A percentile compares a stretch with the other conserved stretches of the same genome.
Evolutionary conservation across 306 rosid genomes (phyloP).

Genomic region (Inga oerstediana): DNA sequence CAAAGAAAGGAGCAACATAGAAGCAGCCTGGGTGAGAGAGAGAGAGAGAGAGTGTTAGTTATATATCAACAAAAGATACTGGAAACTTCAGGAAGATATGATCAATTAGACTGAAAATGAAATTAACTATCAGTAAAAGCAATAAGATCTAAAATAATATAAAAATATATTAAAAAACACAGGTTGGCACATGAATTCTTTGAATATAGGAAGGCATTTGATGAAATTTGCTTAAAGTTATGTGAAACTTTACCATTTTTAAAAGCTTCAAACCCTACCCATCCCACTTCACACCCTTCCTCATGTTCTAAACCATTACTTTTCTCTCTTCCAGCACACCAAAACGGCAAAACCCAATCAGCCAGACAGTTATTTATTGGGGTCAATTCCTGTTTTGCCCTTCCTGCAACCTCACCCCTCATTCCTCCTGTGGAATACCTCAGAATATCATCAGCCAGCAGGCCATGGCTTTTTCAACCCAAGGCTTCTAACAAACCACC

Average conservation of each 20-base stretch:
- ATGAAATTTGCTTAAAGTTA: neutral
- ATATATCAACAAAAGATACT: constrained; percentile 3
- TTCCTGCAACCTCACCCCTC: neutral
- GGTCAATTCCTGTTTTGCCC: neutral
- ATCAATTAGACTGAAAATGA: neutral
- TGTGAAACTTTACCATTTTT: neutral
- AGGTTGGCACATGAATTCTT: neutral
- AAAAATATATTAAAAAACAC: neutral
- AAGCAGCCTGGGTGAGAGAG: constrained; percentile 66
- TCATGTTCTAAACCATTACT: neutral
- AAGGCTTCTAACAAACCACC: neutral
- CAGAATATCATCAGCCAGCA: neutral
- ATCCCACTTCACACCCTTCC: neutral
- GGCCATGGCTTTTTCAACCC: neutral
- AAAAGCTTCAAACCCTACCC: neutral
- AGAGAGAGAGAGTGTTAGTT: constrained; percentile 2
- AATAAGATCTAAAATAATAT: neutral
- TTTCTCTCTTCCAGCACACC: neutral
- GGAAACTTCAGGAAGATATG: neutral
- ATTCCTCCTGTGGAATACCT: neutral
- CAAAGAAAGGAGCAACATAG: constrained; percentile 91
- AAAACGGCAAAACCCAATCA: neutral
- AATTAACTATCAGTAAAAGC: neutral
- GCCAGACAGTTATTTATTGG: neutral
- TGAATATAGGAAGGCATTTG: neutral